Conservation (phyloP, 352 stramenopile species). For the Pythium apleroticum region DNA sequence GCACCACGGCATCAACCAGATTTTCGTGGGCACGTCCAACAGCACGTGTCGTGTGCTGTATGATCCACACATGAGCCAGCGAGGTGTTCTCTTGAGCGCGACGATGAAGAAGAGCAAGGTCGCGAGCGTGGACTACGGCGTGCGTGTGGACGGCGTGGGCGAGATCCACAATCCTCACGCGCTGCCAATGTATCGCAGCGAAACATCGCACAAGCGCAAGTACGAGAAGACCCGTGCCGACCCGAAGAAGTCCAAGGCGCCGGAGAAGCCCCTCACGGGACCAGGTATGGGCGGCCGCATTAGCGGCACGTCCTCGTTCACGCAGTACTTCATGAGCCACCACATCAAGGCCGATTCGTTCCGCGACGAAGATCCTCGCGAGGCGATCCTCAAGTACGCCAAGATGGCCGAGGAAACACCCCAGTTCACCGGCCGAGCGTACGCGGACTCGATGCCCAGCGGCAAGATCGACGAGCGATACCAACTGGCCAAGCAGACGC, state of each 20-base stretch:
- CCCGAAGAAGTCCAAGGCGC: slow-evolving; percentile 70
- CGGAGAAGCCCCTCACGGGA: slow-evolving; percentile 72
- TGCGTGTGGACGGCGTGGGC: slow-evolving; percentile 68
- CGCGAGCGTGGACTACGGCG: slow-evolving; percentile 47
- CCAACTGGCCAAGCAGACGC: slow-evolving; percentile 63
- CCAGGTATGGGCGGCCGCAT: slow-evolving; percentile 79
- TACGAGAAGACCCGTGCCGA: slow-evolving; percentile 67
- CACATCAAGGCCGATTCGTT: slow-evolving; percentile 82
- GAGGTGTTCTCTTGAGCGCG: slow-evolving; percentile 77
- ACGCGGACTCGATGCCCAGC: slow-evolving; percentile 44
- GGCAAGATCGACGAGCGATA: slow-evolving; percentile 78
- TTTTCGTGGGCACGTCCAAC: slow-evolving; percentile 74
- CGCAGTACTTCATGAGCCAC: slow-evolving; percentile 87
- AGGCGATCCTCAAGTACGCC: slow-evolving; percentile 87
- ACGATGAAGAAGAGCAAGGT: slow-evolving; percentile 76
- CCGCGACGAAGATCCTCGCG: slow-evolving; percentile 80
- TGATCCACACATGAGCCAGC: slow-evolving; percentile 63
- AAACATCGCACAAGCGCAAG: slow-evolving; percentile 67
- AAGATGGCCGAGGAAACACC: slow-evolving; percentile 70
- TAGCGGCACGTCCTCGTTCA: slow-evolving; percentile 80
- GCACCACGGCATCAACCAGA: slow-evolving; percentile 81
- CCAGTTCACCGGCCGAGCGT: slow-evolving; percentile 61
- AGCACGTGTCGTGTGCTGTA: slow-evolving; percentile 72
- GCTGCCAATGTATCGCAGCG: slow-evolving; percentile 82
- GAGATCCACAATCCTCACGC: slow-evolving; percentile 77